Evolutionary conservation across 352 stramenopile species (phyloP), one percentile per base, ranked within the genome.

Genomic region (Thraustochytrium striatum): DNA sequence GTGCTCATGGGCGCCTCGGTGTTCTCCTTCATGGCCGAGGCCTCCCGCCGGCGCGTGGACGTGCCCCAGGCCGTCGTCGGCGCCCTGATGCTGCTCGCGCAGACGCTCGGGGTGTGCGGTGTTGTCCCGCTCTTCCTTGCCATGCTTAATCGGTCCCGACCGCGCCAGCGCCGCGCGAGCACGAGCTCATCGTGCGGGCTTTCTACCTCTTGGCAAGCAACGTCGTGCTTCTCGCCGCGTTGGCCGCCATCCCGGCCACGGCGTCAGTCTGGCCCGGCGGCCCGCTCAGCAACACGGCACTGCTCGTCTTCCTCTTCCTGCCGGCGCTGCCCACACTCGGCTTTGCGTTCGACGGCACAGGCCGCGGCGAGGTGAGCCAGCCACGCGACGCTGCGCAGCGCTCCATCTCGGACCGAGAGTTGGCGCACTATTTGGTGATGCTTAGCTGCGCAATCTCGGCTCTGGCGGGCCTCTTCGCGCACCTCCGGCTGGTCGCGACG

Each of bases 341-440:
- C 30, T 19, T 75, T 30, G 32, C 65, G 3, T 75, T 75, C 50
- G 65, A 75, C 52, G 52, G 65, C 13, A 62, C 65, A 7, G 3
- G 25, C 25, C 38, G 39, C 9, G 19, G 43, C 8, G 32, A 75
- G 47, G 11, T 19, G 41, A 70, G 16, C 8, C 35, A 52, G 5
- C 1, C 59, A n/a, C 59, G 33, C 41, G 35, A 32, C 5, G 21
- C 59, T n/a, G 13, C 7, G 9, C 35, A 28, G 3, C 35, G 25
- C 33, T 38, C 35, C 5, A 16, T 70, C 2, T 28, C 59, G 21
- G 65, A 75, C 32, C 65, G 65, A 8, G 44, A 75, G 39, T 61
- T 75, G 13, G 65, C 65, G 44, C 65, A 75, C 39, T 61, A 62
- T 25, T 43, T 75, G 11, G n/a, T 75, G n/a, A 58, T 75, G 44